Conservation (phyloP, 1,284 basidiomycete species). For the Ceratobasidium sp. region DNA sequence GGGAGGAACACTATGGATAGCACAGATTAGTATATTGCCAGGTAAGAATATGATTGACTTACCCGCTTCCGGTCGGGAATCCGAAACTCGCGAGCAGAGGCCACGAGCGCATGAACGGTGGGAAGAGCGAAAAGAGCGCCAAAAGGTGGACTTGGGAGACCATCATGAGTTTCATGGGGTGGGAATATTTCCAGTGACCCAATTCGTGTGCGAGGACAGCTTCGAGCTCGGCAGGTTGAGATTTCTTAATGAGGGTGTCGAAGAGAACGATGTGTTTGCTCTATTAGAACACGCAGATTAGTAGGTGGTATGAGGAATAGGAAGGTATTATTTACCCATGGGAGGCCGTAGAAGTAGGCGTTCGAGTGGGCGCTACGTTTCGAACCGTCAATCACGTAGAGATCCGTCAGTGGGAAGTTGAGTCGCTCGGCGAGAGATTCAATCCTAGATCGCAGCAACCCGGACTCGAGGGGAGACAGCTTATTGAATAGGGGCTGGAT, state of each 20-base stretch:
- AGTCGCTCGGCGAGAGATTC: constrained; percentile 83
- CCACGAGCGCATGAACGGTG: constrained; percentile 90
- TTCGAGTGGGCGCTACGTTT: constrained; percentile 96
- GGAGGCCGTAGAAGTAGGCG: constrained; percentile 94
- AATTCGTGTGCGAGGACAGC: constrained; percentile 91
- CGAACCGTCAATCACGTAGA: constrained; percentile 98
- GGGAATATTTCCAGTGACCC: constrained; percentile 93
- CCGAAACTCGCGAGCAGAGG: constrained; percentile 89
- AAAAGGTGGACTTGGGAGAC: constrained; percentile 91
- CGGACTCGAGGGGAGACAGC: constrained; percentile 83
- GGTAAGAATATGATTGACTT: not conserved
- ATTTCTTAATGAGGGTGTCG: constrained; percentile 95
- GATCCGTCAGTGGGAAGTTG: constrained; percentile 92
- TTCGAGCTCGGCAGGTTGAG: constrained; percentile 88
- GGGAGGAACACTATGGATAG: constrained; percentile 67
- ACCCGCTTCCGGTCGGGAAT: constrained; percentile 74
- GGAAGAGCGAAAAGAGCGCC: constrained; percentile 88
- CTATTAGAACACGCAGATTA: constrained; percentile 51
- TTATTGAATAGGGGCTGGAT: constrained; percentile 99
- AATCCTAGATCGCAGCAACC: constrained; percentile 80
- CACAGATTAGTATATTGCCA: not conserved
- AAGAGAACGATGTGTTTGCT: constrained; percentile 97
- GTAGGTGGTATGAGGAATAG: constrained; percentile 9
- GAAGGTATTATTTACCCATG: constrained; percentile 73
- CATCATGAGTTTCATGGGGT: constrained; percentile 89